Evolutionary conservation across 192 early-diverging fungal genomes (phyloP).

Genomic region (Dimargaris xerosporica): DNA sequence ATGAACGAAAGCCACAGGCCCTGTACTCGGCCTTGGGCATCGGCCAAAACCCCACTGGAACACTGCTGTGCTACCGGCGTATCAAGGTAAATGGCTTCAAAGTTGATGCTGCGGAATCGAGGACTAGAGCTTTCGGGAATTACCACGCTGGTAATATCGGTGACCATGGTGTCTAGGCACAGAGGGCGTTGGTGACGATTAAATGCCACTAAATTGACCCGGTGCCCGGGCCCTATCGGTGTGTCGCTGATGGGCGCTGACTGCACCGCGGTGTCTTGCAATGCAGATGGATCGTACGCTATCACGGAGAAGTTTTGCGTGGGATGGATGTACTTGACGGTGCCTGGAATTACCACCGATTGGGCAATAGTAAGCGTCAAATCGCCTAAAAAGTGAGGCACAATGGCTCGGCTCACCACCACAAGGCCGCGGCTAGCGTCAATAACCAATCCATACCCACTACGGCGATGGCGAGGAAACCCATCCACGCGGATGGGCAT

Average conservation of each 20-base stretch:
- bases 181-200: constrained; percentile 32
- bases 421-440: constrained; percentile 67
- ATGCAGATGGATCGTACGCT: constrained; percentile 54
- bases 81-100: constrained; percentile 56
- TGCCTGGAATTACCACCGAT: constrained; percentile 74
- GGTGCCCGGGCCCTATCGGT: constrained; percentile 24
- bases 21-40: constrained; percentile 34
- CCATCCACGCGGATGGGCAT: constrained; percentile 68
- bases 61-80: constrained; percentile 49
- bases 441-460: constrained; percentile 66
- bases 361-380: constrained; percentile 73
- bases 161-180: constrained; percentile 36
- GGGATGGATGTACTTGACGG: constrained; percentile 69
- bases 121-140: constrained; percentile 56
- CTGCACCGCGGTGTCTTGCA: constrained; percentile 61
- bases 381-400: constrained; percentile 65
- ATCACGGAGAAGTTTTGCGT: constrained; percentile 77
- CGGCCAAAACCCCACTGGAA: constrained; percentile 38
- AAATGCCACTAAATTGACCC: constrained; percentile 30
- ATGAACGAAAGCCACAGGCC: constrained; percentile 56
- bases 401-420: constrained; percentile 63
- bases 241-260: constrained; percentile 19
- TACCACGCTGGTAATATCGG: constrained; percentile 40
- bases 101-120: constrained; percentile 60
- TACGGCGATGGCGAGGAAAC: constrained; percentile 46